Evolutionary conservation across 176 grass and related monocot genomes (phyloP).

Genomic region (Ensete glaucum): DNA sequence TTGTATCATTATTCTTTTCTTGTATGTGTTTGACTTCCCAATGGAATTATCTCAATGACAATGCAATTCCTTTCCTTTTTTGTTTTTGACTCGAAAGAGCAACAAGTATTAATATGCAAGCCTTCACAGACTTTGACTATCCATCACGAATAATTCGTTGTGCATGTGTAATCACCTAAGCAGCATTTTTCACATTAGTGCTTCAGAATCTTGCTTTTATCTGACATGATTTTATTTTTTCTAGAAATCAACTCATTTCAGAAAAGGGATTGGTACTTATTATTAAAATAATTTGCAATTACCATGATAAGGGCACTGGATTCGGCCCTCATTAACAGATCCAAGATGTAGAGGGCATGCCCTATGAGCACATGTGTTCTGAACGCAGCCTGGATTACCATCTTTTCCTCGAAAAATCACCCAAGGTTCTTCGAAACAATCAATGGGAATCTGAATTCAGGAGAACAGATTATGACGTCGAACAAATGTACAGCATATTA

Average conservation of each 20-base stretch:
- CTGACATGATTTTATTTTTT: no score
- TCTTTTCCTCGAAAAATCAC: conserved; percentile 91
- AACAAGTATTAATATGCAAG: no score
- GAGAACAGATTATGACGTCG: conserved; percentile 2
- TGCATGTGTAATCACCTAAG: not conserved
- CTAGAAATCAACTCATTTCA: no score
- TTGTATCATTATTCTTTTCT: no score
- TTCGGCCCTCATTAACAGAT: conserved; percentile 88
- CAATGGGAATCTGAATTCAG: conserved; percentile 66
- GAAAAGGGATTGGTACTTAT: no score
- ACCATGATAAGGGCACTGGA: conserved; percentile 98
- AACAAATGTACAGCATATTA: not conserved
- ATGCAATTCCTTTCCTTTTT: no score
- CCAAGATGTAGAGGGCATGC: conserved; percentile 96
- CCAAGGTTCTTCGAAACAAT: conserved; percentile 96
- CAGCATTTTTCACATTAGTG: not conserved
- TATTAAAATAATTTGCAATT: conserved; percentile 1
- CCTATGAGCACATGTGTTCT: conserved; percentile 96
- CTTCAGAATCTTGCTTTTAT: not conserved
- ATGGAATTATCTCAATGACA: no score
- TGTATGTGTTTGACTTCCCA: no score
- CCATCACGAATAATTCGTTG: no score
- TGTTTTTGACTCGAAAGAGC: no score
- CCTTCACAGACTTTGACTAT: no score
- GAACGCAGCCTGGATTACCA: conserved; percentile 75